Percentiles rank a stretch among this genome's conserved stretches.
phyloP scores from a whole-genome alignment of 2,329 filamentous ascomycete genomes.

The Lomentospora prolificans region DNA sequence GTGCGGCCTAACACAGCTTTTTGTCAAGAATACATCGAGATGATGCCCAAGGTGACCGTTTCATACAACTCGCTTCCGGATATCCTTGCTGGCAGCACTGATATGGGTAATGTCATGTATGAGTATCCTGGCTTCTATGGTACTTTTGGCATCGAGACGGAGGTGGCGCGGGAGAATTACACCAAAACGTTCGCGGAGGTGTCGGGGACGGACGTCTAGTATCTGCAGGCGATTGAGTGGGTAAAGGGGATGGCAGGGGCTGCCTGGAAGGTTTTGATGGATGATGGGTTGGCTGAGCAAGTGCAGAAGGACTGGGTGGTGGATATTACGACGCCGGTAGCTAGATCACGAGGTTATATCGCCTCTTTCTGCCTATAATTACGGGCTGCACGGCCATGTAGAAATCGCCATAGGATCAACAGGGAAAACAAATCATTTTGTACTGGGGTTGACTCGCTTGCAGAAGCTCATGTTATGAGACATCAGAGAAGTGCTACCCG shows the following conservation, averaged over 20 bases:
- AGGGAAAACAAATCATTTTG: too few relatives aligned
- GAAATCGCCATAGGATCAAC: too few relatives aligned
- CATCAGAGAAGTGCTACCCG: too few relatives aligned
- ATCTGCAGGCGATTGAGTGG: slow-evolving; percentile 29
- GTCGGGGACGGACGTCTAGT: slow-evolving; percentile 25
- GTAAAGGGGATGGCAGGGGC: slow-evolving; percentile 33
- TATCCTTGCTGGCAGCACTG: slow-evolving; percentile 28
- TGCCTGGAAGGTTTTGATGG: slow-evolving; percentile 19
- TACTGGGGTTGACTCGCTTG: too few relatives aligned
- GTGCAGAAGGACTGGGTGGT: not conserved
- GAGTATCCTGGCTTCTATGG: slow-evolving; percentile 36
- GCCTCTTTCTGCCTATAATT: too few relatives aligned
- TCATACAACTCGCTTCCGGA: slow-evolving; percentile 22
- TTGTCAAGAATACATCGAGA: slow-evolving; percentile 30
- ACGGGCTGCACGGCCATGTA: too few relatives aligned
- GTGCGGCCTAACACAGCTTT: slow-evolving; percentile 33
- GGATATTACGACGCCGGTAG: not conserved
- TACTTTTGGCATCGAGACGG: slow-evolving; percentile 28
- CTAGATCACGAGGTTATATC: too few relatives aligned
- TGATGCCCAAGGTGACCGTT: slow-evolving; percentile 26
- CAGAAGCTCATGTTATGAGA: too few relatives aligned
- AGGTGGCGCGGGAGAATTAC: slow-evolving; percentile 17
- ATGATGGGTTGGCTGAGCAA: not conserved
- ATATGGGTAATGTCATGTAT: slow-evolving; percentile 43
- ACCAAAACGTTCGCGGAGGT: slow-evolving; percentile 32